Conservation (phyloP, 2,329 filamentous ascomycete species). For the Neonectria hederae region DNA sequence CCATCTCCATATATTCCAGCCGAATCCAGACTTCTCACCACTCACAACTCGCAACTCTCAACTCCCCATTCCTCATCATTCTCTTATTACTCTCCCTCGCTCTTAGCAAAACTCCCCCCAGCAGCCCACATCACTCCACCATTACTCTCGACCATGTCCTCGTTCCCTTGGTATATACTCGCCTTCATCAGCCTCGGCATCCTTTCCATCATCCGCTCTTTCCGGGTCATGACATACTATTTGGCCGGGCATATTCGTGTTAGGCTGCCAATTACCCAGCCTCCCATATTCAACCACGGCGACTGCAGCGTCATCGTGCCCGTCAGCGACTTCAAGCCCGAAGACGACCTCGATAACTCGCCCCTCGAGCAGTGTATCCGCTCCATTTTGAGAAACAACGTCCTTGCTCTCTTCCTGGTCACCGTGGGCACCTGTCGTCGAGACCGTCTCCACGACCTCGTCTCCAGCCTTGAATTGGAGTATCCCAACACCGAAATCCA, state of each 20-base stretch:
- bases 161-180: neutral
- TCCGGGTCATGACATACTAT: neutral
- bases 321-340: neutral
- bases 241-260: neutral
- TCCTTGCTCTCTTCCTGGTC: slow-evolving; percentile 17
- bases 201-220: neutral
- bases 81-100: too few relatives aligned
- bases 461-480: neutral
- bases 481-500: slow-evolving; percentile 20
- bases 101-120: neutral
- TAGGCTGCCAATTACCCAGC: too few relatives aligned
- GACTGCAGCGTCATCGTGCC: slow-evolving; percentile 28
- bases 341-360: neutral
- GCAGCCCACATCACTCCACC: too few relatives aligned
- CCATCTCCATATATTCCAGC: neutral
- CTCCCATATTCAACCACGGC: rapidly evolving
- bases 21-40: neutral
- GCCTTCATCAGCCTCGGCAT: neutral
- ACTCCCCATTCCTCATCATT: neutral
- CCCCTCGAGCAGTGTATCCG: slow-evolving; percentile 5
- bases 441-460: neutral
- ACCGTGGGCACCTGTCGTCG: neutral
- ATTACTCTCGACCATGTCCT: neutral
- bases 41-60: neutral
- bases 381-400: slow-evolving; percentile 22